Base-by-base conservation (phyloP, 331 rosid species). In the Pyracantha coccinea region DNA sequence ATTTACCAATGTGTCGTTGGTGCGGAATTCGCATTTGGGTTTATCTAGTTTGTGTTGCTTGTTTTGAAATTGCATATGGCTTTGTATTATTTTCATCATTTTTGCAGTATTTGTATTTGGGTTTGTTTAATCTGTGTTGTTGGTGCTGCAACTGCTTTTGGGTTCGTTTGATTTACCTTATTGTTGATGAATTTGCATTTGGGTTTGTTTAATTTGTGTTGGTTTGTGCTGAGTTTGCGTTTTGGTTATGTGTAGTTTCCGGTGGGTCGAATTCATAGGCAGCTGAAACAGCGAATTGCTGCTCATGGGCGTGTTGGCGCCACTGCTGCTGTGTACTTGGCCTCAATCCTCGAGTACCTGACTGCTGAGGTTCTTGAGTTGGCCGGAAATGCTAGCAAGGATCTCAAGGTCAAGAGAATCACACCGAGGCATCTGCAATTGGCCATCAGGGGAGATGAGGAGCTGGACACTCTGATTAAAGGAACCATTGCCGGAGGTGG, bases 401-500 rank as follows among this genome's bases (percentile, higher is more conserved):
- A 93, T 90, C 78, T 93, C 60, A 93, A 93, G 82, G 96, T 93
- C 79, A 93, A 93, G 90, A 93, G 98, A 84, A 93, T 93, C 67
- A 93, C 98, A 10, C 98, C 98, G 6, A 86, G 97, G 83, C 98
- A 94, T 78, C 85, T 91, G 85, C 98, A 94, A 80, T 88, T 94
- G 12, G 98, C 98, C 2, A 94, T 94, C 19, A 78, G 98, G 62
- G 98, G 98, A 87, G 98, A 94, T 54, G 98, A 94, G 77, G 98
- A 94, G 80, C 93, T 93, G 2, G 98, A 93, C 83, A 93, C 97
- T 3, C 96, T 93, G 47, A 91, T 93, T 27, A 93, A 93, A 32
- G 98, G 98, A 9, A 93, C 98, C 53, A 93, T 93, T 86, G 98
- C 98, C 66, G 98, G 98, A 50, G 98, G 98, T 27, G 98, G 98